A percentile compares a stretch with the other conserved stretches of the same genome.
Conservation (phyloP, 306 rosid genomes). For the Quercus mongolica region DNA sequence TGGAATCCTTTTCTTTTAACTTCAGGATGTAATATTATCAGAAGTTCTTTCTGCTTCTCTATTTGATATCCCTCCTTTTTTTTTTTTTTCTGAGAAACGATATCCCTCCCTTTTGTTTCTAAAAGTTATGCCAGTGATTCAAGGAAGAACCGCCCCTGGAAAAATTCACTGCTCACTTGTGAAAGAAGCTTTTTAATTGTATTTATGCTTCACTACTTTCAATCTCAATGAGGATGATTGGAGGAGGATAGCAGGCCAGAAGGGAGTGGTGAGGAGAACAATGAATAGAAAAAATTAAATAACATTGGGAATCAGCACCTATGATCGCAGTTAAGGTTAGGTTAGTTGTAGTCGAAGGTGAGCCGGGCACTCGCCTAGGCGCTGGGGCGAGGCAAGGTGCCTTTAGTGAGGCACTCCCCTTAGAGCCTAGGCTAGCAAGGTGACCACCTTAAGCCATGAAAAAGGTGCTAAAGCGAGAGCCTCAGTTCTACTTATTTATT, state of each 20-base stretch:
- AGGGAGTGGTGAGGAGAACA: background rate
- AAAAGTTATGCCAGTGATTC: background rate
- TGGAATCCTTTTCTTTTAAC: background rate
- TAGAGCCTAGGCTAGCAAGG: too few relatives aligned
- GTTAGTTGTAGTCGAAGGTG: too few relatives aligned
- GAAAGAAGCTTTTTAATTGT: background rate
- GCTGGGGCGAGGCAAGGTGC: too few relatives aligned
- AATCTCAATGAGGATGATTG: background rate
- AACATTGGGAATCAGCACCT: too few relatives aligned
- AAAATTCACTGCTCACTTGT: background rate
- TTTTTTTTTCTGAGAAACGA: background rate
- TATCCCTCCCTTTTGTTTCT: background rate
- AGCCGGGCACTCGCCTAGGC: too few relatives aligned
- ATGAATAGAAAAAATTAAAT: too few relatives aligned
- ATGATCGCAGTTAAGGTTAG: too few relatives aligned
- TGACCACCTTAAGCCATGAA: too few relatives aligned
- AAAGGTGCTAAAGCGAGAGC: too few relatives aligned
- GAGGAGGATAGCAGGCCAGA: background rate
- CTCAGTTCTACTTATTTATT: too few relatives aligned
- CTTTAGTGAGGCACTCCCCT: too few relatives aligned
- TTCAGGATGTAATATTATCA: background rate
- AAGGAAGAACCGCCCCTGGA: background rate
- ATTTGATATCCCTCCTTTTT: background rate
- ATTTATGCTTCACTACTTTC: background rate
- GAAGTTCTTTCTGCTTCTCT: background rate